These are phyloP conservation scores for Phenoliferia sp. DNA, from an alignment of 1,284 basidiomycete genomes.

Conservation along the genomic window DNA sequence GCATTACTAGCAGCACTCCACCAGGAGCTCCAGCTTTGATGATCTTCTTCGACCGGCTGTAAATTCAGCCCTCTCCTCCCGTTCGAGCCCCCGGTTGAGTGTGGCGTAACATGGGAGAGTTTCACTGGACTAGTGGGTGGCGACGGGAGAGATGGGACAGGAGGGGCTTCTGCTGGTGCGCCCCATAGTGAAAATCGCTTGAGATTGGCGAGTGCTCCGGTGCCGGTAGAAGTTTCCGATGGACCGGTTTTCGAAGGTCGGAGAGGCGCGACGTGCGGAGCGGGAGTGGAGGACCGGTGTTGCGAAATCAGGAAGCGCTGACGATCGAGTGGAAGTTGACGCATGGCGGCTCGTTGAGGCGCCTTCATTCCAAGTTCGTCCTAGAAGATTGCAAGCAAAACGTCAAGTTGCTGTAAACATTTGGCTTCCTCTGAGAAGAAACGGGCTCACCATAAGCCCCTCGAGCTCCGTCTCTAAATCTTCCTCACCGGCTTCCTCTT, in stretches of 20 bases:
- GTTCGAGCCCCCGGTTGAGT: neutral
- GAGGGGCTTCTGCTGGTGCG: slow-evolving; percentile 34
- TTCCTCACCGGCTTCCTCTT: too few relatives aligned
- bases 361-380: slow-evolving; percentile 70
- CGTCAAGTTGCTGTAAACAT: slow-evolving; percentile 9
- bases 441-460: slow-evolving; percentile 56
- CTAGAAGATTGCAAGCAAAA: too few relatives aligned
- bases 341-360: slow-evolving; percentile 61
- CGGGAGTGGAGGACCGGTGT: slow-evolving; percentile 47
- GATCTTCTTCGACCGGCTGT: neutral
- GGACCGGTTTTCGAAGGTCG: slow-evolving; percentile 42
- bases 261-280: slow-evolving; percentile 42
- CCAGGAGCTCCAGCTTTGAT: slow-evolving; percentile 32
- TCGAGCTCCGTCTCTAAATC: slow-evolving; percentile 50
- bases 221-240: slow-evolving; percentile 33
- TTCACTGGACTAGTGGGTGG: neutral
- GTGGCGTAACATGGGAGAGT: neutral
- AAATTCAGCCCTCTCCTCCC: slow-evolving; percentile 6
- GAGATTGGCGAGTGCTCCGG: slow-evolving; percentile 53
- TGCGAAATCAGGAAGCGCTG: slow-evolving; percentile 60
- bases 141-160: slow-evolving; percentile 53
- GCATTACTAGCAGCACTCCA: slow-evolving; percentile 52
- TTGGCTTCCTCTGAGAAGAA: slow-evolving; percentile 1
- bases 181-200: slow-evolving; percentile 45
- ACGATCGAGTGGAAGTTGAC: slow-evolving; percentile 58